phyloP scores from a whole-genome alignment of 2,329 filamentous ascomycete species.

The Tetracladium maxilliforme region DNA sequence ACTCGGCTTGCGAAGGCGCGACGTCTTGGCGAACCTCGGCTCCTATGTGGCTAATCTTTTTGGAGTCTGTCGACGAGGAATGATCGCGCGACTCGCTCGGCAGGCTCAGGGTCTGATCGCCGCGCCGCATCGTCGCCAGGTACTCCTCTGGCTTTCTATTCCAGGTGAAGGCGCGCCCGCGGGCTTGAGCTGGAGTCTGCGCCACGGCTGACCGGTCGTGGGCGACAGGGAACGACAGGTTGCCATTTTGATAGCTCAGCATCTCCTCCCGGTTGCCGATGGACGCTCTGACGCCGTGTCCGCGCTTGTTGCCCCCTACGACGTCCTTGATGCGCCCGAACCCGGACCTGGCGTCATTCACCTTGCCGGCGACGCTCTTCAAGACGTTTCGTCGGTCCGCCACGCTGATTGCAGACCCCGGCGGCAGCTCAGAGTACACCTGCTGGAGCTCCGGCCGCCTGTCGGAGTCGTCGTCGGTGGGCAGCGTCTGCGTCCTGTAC shows the following conservation, averaged over 20 bases:
- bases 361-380: conserved; percentile 66
- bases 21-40: conserved; percentile 26
- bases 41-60: conserved; percentile 3
- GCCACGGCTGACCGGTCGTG: no score
- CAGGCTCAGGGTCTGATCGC: conserved; percentile 3
- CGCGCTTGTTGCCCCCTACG: no score
- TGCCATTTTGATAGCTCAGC: no score
- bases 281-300: conserved; percentile 24
- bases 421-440: conserved; percentile 25
- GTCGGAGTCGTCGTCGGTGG: conserved; percentile 35
- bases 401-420: conserved; percentile 29
- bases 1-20: conserved; percentile 39
- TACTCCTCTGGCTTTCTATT: conserved; percentile 50
- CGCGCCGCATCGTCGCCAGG: conserved; percentile 12
- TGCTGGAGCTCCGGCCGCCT: conserved; percentile 20
- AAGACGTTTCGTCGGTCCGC: conserved; percentile 48
- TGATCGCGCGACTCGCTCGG: conserved; percentile 1
- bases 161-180: conserved; percentile 49
- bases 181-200: no score
- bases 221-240: no score
- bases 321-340: conserved; percentile 77
- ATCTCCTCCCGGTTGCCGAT: not conserved
- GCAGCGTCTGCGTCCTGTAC: conserved; percentile 33
- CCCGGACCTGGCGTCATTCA: conserved; percentile 68
- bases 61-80: conserved; percentile 2